Evolutionary conservation across 2,329 filamentous ascomycete genomes (phyloP), one percentile per base, ranked within the genome.

Genomic region (Cercospora sp.): DNA sequence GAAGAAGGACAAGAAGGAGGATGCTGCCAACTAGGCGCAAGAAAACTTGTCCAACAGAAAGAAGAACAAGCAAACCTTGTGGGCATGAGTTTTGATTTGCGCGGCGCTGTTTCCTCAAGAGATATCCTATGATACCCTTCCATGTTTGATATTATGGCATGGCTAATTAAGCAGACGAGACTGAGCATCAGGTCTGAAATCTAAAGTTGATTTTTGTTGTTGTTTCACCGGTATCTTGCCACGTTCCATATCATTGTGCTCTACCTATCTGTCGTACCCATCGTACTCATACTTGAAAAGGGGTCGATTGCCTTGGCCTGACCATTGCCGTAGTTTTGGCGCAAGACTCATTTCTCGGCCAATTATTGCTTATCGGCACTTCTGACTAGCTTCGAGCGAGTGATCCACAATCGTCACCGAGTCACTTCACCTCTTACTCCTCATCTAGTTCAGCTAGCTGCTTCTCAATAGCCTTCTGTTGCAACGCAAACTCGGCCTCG

Each of bases 1-100:
- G 63, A 65, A 65, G 63, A 65, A 65, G 55, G 63, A 65, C 10
- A 65, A 65, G 63, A 65, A 65, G 63, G 63, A 65, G 23, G 36
- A 42, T 31, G 57, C 63, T 33, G 63, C 36, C 23, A 18, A 31
- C 20, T 58, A 57, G 62, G 20, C 28, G 18, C 33, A 42, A 23
- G 28, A 53, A 53, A 10, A 12, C 12, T 26, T 40, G 28, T 26
- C 31, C 28, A 28, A 42, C 36, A 42, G 36, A 42, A 9, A 36
- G 60, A 36, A 64, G 62, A 31, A 9, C 31, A 36, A 45, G 33
- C 40, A 28, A 20, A 60, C 28, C 59, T 48, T 48, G 18, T 61
- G 28, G 31, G 40, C 30, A 60, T 28, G 30, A 42, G n/a, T 45
- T 57, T 57, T 16, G 7, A 42, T 42, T 20, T 40, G 48, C 48